A percentile compares a stretch with the other conserved stretches of the same genome.
Conservation (phyloP, 2,329 filamentous ascomycete genomes). For the Aspergillus sp. region DNA sequence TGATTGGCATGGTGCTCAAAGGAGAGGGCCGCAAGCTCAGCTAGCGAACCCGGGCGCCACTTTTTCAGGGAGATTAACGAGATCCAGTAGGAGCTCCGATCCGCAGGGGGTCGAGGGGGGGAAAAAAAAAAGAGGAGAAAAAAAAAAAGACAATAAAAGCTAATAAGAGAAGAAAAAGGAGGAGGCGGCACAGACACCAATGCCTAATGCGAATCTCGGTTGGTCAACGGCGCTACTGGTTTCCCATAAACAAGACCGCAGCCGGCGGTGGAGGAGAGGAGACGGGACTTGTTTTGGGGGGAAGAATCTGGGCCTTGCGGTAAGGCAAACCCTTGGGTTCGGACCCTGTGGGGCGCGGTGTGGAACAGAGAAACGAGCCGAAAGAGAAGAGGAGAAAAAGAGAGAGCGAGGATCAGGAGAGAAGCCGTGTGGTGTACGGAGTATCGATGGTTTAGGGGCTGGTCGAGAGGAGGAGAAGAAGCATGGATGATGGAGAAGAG, state of each 20-base stretch:
- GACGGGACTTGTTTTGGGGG: constrained; percentile 7
- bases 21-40: constrained; percentile 5
- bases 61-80: constrained; percentile 12
- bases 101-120: neutral
- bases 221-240: constrained; percentile 9
- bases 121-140: neutral
- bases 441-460: neutral
- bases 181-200: too few relatives aligned
- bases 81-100: constrained; percentile 10
- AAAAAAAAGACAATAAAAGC: neutral
- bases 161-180: neutral
- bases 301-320: constrained; percentile 11
- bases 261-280: constrained; percentile 1
- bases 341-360: constrained; percentile 10
- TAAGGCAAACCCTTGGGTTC: constrained; percentile 13
- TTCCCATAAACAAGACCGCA: constrained; percentile 16
- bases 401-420: neutral
- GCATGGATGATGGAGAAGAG: neutral
- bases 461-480: neutral
- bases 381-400: constrained; percentile 9
- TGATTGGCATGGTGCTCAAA: constrained; percentile 50
- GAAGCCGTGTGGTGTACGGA: neutral
- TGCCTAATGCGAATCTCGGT: constrained; percentile 3
- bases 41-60: constrained; percentile 11
- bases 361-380: constrained; percentile 9